Conservation (phyloP, 106 monocot species). For the Amphibolis antarctica region DNA sequence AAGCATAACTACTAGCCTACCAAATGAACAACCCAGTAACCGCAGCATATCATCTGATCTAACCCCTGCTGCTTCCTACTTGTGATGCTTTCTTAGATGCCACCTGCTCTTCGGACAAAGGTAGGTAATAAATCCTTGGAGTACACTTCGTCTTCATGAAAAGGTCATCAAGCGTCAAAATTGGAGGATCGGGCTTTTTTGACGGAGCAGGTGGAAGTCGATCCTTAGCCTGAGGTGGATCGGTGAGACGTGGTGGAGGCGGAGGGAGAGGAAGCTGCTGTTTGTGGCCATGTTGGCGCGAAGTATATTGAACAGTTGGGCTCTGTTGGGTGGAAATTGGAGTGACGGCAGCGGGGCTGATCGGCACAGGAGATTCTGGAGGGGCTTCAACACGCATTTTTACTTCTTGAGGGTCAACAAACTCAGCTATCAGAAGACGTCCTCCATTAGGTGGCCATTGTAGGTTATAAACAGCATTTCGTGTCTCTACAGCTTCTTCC, state of each 20-base stretch:
- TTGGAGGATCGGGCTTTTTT: slow-evolving; percentile 43
- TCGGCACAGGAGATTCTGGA: slow-evolving; percentile 32
- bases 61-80: slow-evolving; percentile 19
- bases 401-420: slow-evolving; percentile 70
- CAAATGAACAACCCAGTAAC: too few species aligned
- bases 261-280: slow-evolving; percentile 22
- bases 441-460: slow-evolving; percentile 92
- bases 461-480: slow-evolving; percentile 76
- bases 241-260: slow-evolving; percentile 18
- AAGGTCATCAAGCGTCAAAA: slow-evolving; percentile 77
- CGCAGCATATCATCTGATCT: neutral
- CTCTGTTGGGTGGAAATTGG: slow-evolving; percentile 15
- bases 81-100: slow-evolving; percentile 34
- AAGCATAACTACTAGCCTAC: neutral
- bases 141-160: slow-evolving; percentile 67
- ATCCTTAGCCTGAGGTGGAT: slow-evolving; percentile 14
- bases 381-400: slow-evolving; percentile 40
- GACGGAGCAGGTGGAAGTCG: slow-evolving; percentile 29
- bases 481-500: slow-evolving; percentile 61
- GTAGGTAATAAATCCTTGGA: slow-evolving; percentile 84
- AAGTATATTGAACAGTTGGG: slow-evolving; percentile 10
- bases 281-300: slow-evolving; percentile 9
- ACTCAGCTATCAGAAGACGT: slow-evolving; percentile 53
- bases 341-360: slow-evolving; percentile 29
- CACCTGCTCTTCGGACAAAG: slow-evolving; percentile 62